These are phyloP conservation scores for Pestalotiopsis fici DNA, from an alignment of 2,329 filamentous ascomycete species.

Conservation along the genomic window DNA sequence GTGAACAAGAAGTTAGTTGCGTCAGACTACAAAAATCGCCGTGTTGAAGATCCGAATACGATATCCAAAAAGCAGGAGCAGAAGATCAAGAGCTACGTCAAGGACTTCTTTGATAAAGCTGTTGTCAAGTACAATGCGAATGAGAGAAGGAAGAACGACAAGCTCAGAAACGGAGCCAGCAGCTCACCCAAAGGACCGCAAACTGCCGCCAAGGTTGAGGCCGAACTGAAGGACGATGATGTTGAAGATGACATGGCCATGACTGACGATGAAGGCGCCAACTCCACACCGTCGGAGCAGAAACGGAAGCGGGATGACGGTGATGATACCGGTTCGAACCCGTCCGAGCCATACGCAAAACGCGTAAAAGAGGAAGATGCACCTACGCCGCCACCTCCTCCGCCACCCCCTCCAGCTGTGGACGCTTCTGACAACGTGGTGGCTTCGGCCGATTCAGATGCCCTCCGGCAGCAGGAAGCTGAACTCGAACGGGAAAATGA, in stretches of 20 bases:
- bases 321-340: slow-evolving; percentile 36
- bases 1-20: slow-evolving; percentile 86
- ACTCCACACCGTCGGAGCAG: slow-evolving; percentile 48
- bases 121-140: slow-evolving; percentile 72
- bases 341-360: slow-evolving; percentile 58
- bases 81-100: slow-evolving; percentile 81
- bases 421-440: slow-evolving; percentile 52
- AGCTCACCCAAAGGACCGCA: slow-evolving; percentile 25
- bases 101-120: slow-evolving; percentile 85
- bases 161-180: slow-evolving; percentile 24
- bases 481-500: slow-evolving; percentile 39
- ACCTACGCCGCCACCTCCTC: slow-evolving; percentile 48
- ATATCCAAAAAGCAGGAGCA: slow-evolving; percentile 78
- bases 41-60: slow-evolving; percentile 77
- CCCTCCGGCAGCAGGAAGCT: slow-evolving; percentile 35
- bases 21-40: slow-evolving; percentile 86
- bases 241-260: slow-evolving; percentile 33
- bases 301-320: slow-evolving; percentile 67
- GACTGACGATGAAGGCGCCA: slow-evolving; percentile 44
- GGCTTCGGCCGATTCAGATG: slow-evolving; percentile 52
- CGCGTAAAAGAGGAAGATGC: slow-evolving; percentile 51
- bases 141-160: slow-evolving; percentile 63
- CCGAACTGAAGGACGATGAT: slow-evolving; percentile 30
- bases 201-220: slow-evolving; percentile 20
- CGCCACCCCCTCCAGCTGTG: slow-evolving; percentile 47